Base-by-base conservation (phyloP, 2,329 filamentous ascomycete genomes). In the Albophoma yamanashiensis region DNA sequence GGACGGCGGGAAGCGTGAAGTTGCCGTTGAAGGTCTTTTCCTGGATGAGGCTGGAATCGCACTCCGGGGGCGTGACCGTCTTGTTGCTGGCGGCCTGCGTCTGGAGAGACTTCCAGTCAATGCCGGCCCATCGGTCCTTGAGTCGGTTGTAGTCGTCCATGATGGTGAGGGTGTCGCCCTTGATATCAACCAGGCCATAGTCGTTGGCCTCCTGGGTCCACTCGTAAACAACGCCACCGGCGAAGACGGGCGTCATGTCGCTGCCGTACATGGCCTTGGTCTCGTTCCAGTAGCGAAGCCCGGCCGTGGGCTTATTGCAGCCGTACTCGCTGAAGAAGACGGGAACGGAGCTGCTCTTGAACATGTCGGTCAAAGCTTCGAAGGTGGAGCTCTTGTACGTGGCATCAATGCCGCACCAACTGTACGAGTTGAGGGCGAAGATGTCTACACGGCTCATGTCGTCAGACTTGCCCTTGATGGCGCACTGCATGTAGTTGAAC, bases 261-360 rank as follows among this genome's bases (percentile, higher is more conserved):
- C 79, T 68, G 60, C 88, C 82, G 73, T 93, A 93, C 65, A 94
- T 85, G 63, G 86, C 78, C 59, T 78, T 79, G 15, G 91, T 87
- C 74, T 94, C 90, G 65, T 88, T 87, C 76, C 92, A 94, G 67
- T 85, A 74, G 66, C 90, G 88, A 17, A 88, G 86, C n/a, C 76
- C 71, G 17, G 85, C 83, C 42, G 79, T 78, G 77, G 85, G 83
- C 43, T 80, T 78, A 77, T 92, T 93, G 83, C 90, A 93, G 62
- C 90, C 90, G 67, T 81, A 88, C 70, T 94, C 90, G 64, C 87
- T 90, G 79, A 90, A 92, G 80, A 93, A 93, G 67, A 92, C 80
- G 39, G 89, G 89, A 43, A 92, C 81, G 20, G 86, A 83, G 45
- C 82, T 83, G 64, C 79, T 79, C 66, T 79, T 74, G 78, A 93